Evolutionary conservation across 192 early-diverging fungal genomes (phyloP), one percentile per base, ranked within the genome.

Genomic region (Coemansia sp.): DNA sequence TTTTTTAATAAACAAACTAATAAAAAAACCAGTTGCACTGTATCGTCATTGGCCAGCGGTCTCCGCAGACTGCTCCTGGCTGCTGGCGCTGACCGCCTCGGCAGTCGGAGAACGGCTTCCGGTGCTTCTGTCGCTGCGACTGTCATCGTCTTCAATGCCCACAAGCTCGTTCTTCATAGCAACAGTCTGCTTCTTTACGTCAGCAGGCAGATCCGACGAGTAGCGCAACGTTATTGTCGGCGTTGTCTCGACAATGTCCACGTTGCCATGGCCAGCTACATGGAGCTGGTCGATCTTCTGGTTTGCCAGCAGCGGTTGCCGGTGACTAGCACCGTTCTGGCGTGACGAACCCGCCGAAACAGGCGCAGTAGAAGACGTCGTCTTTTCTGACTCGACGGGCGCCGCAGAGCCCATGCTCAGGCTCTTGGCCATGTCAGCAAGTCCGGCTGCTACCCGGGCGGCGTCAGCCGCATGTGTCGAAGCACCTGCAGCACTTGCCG

Each of bases 121-220:
- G 55, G 64, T 73, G 64, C 63, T 42, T 7, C 50, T 14, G 20
- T 52, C 50, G 50, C 50, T 52, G 66, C 68, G 65, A 60, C 75
- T 72, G 48, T 77, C 75, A 55, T 66, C 64, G 16, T 73, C 55
- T 33, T 82, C 79, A 29, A 82, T 76, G 7, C 79, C 79, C 10
- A 82, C 79, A 14, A 82, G 71, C 70, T 82, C 79, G 58, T 82
- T 76, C 61, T 77, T 82, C 65, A 82, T 71, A 3, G 80, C 80
- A 29, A 60, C 62, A 1, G 80, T 82, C 64, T 77, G 71, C 50
- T 76, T 82, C 68, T 76, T 72, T 48, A 77, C 71, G 28, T 67
- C 69, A 10, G 67, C 66, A 0, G 74, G 75, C 58, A 77, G n/a
- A 18, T 82, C 62, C 1, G 75, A 73, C 71, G 80, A 82, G 61